phyloP scores from a whole-genome alignment of 345 rosid species.

The Gossypium ekmanianum region DNA sequence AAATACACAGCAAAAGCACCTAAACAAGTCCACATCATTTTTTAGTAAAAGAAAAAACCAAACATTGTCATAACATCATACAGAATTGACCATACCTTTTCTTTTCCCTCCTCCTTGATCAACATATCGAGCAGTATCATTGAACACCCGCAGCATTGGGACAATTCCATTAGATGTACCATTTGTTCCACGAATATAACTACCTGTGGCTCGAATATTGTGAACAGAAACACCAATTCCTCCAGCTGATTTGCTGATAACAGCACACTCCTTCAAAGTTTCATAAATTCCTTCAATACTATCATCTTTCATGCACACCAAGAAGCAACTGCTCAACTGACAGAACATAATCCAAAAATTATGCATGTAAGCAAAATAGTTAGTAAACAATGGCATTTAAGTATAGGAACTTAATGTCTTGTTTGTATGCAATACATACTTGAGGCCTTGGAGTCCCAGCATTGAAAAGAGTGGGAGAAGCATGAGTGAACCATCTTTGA shows the following conservation, averaged over 20 bases:
- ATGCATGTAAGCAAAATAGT: neutral
- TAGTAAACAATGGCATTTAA: neutral
- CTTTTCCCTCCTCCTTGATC: slow-evolving; percentile 92
- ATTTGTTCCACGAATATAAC: slow-evolving; percentile 83
- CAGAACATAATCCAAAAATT: slow-evolving; percentile 9
- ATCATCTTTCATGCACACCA: slow-evolving; percentile 90
- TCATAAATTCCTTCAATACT: slow-evolving; percentile 94
- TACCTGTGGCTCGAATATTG: slow-evolving; percentile 75
- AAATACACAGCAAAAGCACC: slow-evolving; percentile 89
- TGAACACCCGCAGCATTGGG: slow-evolving; percentile 78
- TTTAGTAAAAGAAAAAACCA: neutral
- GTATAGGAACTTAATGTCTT: neutral
- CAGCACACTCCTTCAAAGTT: slow-evolving; percentile 89
- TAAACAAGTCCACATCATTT: slow-evolving; percentile 14
- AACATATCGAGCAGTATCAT: slow-evolving; percentile 86
- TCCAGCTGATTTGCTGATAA: slow-evolving; percentile 92
- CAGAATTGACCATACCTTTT: slow-evolving; percentile 43
- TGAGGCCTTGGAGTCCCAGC: slow-evolving; percentile 93
- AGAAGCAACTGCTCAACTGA: slow-evolving; percentile 89
- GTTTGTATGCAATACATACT: slow-evolving; percentile 28
- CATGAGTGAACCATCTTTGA: slow-evolving; percentile 95
- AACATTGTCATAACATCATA: neutral
- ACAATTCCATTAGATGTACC: slow-evolving; percentile 81
- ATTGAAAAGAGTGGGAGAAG: slow-evolving; percentile 90
- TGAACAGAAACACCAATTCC: slow-evolving; percentile 91